These are phyloP conservation scores for Fraxinus americana DNA, from an alignment of 257 asterid species.

Conservation along the genomic window DNA sequence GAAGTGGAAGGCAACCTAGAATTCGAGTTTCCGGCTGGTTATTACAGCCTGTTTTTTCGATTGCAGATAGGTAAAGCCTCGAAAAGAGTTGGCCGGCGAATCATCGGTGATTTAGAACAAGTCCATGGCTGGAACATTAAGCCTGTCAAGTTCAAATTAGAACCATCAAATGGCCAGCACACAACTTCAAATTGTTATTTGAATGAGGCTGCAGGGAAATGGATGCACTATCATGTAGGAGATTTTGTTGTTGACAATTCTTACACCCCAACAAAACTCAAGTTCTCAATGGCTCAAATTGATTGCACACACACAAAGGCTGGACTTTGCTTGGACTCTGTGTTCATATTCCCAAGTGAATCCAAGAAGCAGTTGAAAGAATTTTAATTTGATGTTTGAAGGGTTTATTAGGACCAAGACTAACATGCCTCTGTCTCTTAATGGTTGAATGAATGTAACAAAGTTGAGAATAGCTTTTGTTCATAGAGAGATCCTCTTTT, in stretches of 20 bases:
- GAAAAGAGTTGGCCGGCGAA: constrained; percentile 29
- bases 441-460: not conserved
- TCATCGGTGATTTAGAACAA: constrained; percentile 24
- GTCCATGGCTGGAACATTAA: constrained; percentile 58
- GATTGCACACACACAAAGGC: constrained; percentile 70
- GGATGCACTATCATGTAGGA: constrained; percentile 55
- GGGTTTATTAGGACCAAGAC: not conserved
- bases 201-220: constrained; percentile 38
- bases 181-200: constrained; percentile 32
- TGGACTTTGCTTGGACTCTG: constrained; percentile 57
- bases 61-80: constrained; percentile 43
- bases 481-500: no score
- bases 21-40: constrained; percentile 57
- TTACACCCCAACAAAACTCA: constrained; percentile 35
- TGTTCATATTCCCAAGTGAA: constrained; percentile 38
- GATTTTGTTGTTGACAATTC: constrained; percentile 51
- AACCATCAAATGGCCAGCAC: constrained; percentile 39
- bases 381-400: not conserved
- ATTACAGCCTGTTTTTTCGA: constrained; percentile 52
- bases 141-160: constrained; percentile 51
- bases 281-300: constrained; percentile 60
- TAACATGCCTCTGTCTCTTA: no score
- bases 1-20: constrained; percentile 55
- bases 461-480: not conserved
- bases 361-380: not conserved